A percentile compares a stretch with the other conserved stretches of the same genome.
Evolutionary conservation across 768 basidiomycete species (phyloP).

Genomic region (Trametes meyenii): DNA sequence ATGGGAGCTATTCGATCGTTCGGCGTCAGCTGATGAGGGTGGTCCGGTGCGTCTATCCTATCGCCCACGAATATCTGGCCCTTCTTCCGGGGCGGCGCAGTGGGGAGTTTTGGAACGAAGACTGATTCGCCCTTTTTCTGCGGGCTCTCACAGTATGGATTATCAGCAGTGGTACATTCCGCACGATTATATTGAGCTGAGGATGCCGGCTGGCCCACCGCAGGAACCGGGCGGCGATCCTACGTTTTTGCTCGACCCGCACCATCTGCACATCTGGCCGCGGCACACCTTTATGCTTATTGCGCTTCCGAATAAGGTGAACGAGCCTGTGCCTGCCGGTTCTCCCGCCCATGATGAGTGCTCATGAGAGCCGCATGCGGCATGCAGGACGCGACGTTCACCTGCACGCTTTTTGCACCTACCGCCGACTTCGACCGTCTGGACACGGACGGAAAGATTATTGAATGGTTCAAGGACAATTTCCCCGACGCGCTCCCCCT

Average conservation of each 20-base stretch:
- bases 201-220: constrained; percentile 80
- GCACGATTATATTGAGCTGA: constrained; percentile 95
- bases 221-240: constrained; percentile 57
- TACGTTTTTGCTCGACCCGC: constrained; percentile 85
- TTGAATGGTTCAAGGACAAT: constrained; percentile 78
- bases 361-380: constrained; percentile 25
- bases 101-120: constrained; percentile 6
- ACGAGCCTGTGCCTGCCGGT: constrained; percentile 34
- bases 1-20: constrained; percentile 92
- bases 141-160: constrained; percentile 70
- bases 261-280: constrained; percentile 99
- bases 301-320: constrained; percentile 94
- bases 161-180: constrained; percentile 94
- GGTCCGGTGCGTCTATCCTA: constrained; percentile 64
- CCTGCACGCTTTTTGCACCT: constrained; percentile 94
- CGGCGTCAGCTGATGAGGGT: constrained; percentile 95
- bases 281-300: constrained; percentile 99
- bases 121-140: constrained; percentile 9
- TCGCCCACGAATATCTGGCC: constrained; percentile 28
- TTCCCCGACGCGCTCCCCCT: constrained; percentile 88
- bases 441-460: constrained; percentile 53
- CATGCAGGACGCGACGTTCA: constrained; percentile 91
- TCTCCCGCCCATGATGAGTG: constrained; percentile 26
- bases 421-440: constrained; percentile 74
- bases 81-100: background rate